Evolutionary conservation across 257 asterid genomes (phyloP), one percentile per base, ranked within the genome.

Genomic region (Solanum medicagineum): DNA sequence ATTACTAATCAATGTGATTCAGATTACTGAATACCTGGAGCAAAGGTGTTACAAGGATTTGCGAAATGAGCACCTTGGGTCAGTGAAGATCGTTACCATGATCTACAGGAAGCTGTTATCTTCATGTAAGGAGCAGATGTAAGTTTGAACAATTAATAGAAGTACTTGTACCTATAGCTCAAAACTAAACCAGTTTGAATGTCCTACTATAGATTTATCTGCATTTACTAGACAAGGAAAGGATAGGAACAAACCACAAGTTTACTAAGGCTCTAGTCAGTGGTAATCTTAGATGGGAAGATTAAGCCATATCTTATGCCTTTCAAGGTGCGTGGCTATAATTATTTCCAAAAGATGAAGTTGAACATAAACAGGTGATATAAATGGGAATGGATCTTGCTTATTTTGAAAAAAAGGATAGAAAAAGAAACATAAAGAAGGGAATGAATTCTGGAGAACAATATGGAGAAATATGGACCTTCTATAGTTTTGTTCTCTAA

Each of bases 101-200:
- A 85, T 91, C 75, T 91, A 91, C 84, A 85, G 88, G 91, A 91
- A 88, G 70, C 87, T 89, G 85, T 82, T 91, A 83, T 87, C 90
- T 88, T 87, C 93, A 88, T 91, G 93, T 88, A 91, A 91, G 92
- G 93, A 88, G 85, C 93, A 89, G 86, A 89, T 91, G 92, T 91
- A 91, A 91, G 93, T 90, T 89, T 83, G 66, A 57, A 40, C 65
- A 29, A 47, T 74, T 85, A 13, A 29, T 60, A 36, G 57, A 42
- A 73, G 56, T 77, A 77, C 62, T 26, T 77, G 62, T 51, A 51
- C 82, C 62, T 75, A 49, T 24, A 71, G 55, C 80, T 71, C 55
- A 42, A 71, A 71, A 71, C 9, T 44, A 71, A 44, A 19, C 10
- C 77, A 36, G 29, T 70, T 70, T 10, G 29, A 42, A 36, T 70